Conservation (phyloP, 768 basidiomycete genomes). For the Strobilomyces confusus region DNA sequence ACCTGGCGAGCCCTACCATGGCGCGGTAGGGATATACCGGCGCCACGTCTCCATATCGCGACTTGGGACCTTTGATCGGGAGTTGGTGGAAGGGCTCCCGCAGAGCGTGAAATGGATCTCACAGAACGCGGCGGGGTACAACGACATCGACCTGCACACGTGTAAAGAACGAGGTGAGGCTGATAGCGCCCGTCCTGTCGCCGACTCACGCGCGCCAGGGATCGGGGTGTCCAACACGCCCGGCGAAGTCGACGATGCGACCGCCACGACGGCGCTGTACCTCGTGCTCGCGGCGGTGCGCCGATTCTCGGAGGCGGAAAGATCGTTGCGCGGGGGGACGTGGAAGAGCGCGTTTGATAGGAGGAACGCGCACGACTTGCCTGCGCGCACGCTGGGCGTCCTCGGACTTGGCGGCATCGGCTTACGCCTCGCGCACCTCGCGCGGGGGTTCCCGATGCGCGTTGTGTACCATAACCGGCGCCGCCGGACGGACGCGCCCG, state of each 20-base stretch:
- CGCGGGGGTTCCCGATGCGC: constrained; percentile 83
- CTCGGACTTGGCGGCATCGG: constrained; percentile 80
- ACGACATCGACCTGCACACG: constrained; percentile 71
- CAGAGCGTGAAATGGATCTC: constrained; percentile 73
- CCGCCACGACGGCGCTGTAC: constrained; percentile 84
- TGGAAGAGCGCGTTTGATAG: constrained; percentile 59
- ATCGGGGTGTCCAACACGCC: constrained; percentile 87
- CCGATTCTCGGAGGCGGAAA: constrained; percentile 65
- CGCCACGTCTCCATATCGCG: constrained; percentile 40
- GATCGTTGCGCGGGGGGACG: constrained; percentile 42
- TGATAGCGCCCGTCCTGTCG: neutral
- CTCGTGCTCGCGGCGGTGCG: constrained; percentile 76
- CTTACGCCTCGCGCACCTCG: constrained; percentile 63
- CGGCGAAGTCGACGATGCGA: constrained; percentile 85
- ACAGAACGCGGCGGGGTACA: constrained; percentile 87
- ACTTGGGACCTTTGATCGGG: constrained; percentile 49
- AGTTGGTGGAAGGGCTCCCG: constrained; percentile 57
- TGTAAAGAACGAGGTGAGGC: constrained; percentile 73
- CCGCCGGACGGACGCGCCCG: constrained; percentile 52
- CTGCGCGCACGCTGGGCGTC: constrained; percentile 65
- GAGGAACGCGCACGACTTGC: constrained; percentile 54
- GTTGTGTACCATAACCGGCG: constrained; percentile 76
- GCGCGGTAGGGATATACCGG: constrained; percentile 49
- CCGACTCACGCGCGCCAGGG: constrained; percentile 6
- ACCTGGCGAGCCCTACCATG: constrained; percentile 44